A percentile compares a stretch with the other conserved stretches of the same genome.
phyloP scores from a whole-genome alignment of 75 land plant genomes.

The Cryptomeria japonica region DNA sequence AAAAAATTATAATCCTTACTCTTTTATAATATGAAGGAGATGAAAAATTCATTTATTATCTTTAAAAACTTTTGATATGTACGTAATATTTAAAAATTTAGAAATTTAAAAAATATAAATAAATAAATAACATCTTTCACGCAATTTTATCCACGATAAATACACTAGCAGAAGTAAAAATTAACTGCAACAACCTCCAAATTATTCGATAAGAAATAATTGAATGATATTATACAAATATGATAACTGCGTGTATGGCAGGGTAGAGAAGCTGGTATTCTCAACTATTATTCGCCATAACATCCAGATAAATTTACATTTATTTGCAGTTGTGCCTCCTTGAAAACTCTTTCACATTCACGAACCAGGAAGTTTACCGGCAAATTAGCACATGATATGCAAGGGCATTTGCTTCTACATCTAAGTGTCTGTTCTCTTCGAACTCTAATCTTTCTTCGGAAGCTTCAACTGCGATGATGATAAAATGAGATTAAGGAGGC shows the following conservation, averaged over 20 bases:
- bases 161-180: too few relatives aligned
- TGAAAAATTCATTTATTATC: too few relatives aligned
- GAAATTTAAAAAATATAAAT: too few relatives aligned
- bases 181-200: too few relatives aligned
- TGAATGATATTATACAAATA: neutral
- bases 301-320: neutral
- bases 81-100: too few relatives aligned
- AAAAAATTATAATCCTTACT: too few relatives aligned
- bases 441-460: conserved; percentile 23
- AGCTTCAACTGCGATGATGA: conserved; percentile 28
- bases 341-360: neutral
- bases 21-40: too few relatives aligned
- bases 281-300: neutral
- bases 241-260: neutral
- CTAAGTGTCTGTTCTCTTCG: neutral
- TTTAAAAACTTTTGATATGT: too few relatives aligned
- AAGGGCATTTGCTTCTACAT: neutral
- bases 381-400: neutral
- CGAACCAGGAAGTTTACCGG: neutral
- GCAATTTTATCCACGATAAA: too few relatives aligned
- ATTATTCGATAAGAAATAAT: too few relatives aligned
- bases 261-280: neutral
- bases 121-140: too few relatives aligned
- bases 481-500: neutral
- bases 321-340: neutral